Base-by-base conservation (phyloP, 164 flowering plant species). In the Echeveria elegans region DNA sequence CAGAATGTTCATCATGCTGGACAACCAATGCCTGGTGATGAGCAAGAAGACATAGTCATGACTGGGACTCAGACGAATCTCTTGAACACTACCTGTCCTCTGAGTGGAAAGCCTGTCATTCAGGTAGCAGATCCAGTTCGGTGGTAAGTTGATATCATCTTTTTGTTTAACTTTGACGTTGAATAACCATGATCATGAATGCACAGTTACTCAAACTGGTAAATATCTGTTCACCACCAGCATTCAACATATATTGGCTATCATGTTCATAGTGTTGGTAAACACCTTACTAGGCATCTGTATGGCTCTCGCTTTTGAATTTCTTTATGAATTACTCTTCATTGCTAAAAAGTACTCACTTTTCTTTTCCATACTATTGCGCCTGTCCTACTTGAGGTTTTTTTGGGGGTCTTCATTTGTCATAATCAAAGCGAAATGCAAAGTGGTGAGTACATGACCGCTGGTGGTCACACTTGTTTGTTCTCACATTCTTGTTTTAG, bases 11-110 rank as follows among this genome's bases (percentile, higher is more conserved):
- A 88, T 79, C 93, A 90, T 75, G 84, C 78, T 23, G 98, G 97
- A 36, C 83, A 88, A 65, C 88, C 86, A 71, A 84, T 93, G 97
- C 92, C 98, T 30, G 94, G 96, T 66, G 98, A 93, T 29, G 98
- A 93, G 78, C 86, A 86, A 78, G 98, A 90, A 75, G 98, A 88
- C 59, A 76, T 90, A 53, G 77, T 93, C 41, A 83, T 93, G 94
- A 90, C 98, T 61, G 82, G 87, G 70, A 88, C 94, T 34, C 87
- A 87, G 70, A 70, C 69, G 71, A 81, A 31, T 71, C 56, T 90
- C 74, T 71, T 85, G 72, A 90, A 90, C 70, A 45, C 69, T 34
- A 81, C 72, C 29, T 93, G 98, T 67, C 98, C 98, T 38, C 67
- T 93, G 65, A 84, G 79, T 77, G 96, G 97, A 73, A 93, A 86